Percentiles rank a stretch among this genome's conserved stretches.
phyloP scores from a whole-genome alignment of 257 asterid genomes.

The Fraxinus quadrangulata region DNA sequence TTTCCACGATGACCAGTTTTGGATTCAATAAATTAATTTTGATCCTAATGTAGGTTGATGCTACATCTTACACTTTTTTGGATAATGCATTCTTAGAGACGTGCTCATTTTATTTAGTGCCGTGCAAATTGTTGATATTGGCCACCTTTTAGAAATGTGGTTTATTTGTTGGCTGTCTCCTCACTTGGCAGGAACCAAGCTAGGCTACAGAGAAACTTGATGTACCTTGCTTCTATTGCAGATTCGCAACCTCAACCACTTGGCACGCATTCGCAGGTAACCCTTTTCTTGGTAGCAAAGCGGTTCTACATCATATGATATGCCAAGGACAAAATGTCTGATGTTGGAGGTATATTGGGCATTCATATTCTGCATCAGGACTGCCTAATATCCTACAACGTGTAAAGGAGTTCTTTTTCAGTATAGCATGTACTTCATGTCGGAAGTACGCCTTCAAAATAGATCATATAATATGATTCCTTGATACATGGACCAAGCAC shows the following conservation, averaged over 20 bases:
- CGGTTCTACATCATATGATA: not conserved
- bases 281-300: not conserved
- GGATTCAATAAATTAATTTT: too few species aligned
- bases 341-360: not conserved
- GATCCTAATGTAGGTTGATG: too few species aligned
- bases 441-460: too few species aligned
- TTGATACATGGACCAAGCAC: too few species aligned
- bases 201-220: slow-evolving; percentile 81
- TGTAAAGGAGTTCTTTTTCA: too few species aligned
- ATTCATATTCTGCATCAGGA: too few species aligned
- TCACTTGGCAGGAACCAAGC: slow-evolving; percentile 68
- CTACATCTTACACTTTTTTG: too few species aligned
- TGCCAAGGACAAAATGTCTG: not conserved
- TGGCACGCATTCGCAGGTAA: slow-evolving; percentile 77
- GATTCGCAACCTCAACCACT: slow-evolving; percentile 98
- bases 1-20: too few species aligned
- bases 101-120: not conserved
- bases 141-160: not conserved
- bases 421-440: too few species aligned
- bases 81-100: too few species aligned
- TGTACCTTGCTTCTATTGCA: slow-evolving; percentile 98
- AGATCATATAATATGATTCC: too few species aligned
- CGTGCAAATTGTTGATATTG: not conserved
- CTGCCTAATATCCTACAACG: too few species aligned
- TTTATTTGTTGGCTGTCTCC: not conserved